Conservation (phyloP, 139 green algal genomes). For the Closterium sp. region DNA sequence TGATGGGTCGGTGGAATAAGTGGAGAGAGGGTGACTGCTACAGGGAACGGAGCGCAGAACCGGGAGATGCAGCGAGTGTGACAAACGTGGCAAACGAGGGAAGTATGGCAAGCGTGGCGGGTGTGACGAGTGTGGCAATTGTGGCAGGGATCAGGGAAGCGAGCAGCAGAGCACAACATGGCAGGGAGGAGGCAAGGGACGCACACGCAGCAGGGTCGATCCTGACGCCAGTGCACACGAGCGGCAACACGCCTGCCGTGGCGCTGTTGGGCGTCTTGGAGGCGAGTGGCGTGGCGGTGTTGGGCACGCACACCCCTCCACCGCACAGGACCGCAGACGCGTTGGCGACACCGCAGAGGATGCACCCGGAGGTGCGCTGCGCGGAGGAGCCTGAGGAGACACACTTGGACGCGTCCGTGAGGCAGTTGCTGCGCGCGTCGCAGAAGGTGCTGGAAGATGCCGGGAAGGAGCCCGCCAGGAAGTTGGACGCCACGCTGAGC, state of each 20-base stretch:
- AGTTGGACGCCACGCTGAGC: neutral
- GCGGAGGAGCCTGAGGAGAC: neutral
- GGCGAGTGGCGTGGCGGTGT: neutral
- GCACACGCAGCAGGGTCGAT: neutral
- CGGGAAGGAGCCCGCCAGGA: neutral
- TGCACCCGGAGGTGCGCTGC: neutral
- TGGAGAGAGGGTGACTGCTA: no score
- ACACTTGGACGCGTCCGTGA: neutral
- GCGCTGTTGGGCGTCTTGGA: neutral
- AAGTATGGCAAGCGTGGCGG: no score
- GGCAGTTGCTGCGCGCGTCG: neutral
- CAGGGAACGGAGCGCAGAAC: neutral
- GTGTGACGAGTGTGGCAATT: no score
- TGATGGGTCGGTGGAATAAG: no score
- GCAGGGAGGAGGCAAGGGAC: neutral
- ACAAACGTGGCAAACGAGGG: no score
- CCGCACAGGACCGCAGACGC: neutral
- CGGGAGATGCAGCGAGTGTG: no score
- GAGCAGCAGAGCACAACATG: neutral
- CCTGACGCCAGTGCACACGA: neutral
- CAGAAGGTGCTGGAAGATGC: neutral
- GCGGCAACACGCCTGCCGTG: neutral
- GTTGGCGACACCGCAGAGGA: neutral
- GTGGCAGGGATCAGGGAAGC: no score
- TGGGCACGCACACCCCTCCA: neutral